These are phyloP conservation scores for Simplicillium sp. DNA, from an alignment of 2,329 filamentous ascomycete genomes.

Conservation along the genomic window DNA sequence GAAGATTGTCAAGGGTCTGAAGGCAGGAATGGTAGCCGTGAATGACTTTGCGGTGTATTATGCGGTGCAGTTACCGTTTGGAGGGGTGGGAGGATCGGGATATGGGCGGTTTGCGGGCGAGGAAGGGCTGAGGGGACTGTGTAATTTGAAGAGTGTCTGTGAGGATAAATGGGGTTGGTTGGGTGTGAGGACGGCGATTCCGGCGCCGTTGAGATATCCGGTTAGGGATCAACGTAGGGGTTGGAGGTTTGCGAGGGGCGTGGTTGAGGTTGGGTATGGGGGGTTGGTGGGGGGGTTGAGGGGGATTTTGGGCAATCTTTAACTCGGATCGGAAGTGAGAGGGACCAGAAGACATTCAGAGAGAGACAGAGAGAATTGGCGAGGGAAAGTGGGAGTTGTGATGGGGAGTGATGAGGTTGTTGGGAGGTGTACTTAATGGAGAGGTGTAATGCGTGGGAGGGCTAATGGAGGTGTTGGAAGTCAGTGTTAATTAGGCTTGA, in stretches of 20 bases:
- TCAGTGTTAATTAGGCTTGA: too few species aligned
- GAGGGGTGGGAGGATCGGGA: constrained; percentile 78
- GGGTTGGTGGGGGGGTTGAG: constrained; percentile 23
- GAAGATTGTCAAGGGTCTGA: constrained; percentile 56
- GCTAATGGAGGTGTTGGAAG: too few species aligned
- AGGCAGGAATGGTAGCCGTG: constrained; percentile 83
- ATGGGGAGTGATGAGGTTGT: too few species aligned
- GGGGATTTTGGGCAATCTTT: too few species aligned
- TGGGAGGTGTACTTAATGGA: too few species aligned
- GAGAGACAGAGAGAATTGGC: too few species aligned
- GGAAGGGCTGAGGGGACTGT: constrained; percentile 76
- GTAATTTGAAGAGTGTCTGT: constrained; percentile 82
- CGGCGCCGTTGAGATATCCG: constrained; percentile 72
- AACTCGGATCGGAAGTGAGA: too few species aligned
- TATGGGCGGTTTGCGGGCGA: constrained; percentile 90
- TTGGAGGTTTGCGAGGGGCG: constrained; percentile 55
- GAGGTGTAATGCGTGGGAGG: too few species aligned
- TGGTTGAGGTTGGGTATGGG: constrained; percentile 54
- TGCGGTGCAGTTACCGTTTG: constrained; percentile 89
- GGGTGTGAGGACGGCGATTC: constrained; percentile 67
- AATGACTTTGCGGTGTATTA: constrained; percentile 96
- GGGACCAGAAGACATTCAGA: too few species aligned
- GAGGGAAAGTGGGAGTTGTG: too few species aligned
- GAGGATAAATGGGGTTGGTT: constrained; percentile 58
- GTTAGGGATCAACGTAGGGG: constrained; percentile 53